Base-by-base conservation (phyloP, 306 rosid species). In the Pyrus betulifolia region DNA sequence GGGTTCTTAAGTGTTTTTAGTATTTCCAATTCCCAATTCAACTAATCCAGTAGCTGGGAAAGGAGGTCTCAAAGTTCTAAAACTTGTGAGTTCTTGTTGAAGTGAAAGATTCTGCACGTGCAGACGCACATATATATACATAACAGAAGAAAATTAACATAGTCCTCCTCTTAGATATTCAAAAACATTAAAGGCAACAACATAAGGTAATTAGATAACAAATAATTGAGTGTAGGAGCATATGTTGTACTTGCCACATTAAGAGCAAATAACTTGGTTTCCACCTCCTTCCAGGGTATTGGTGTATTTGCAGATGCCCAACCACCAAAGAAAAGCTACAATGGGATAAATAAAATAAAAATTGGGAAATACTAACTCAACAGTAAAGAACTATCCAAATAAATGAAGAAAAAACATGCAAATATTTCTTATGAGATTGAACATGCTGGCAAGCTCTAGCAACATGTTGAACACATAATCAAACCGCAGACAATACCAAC, bases 271-370 rank as follows among this genome's bases (percentile, higher is more conserved):
- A 94, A 88, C 81, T 94, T 94, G 90, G 96, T 89, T 86, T 94
- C 98, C 83, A 94, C 93, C 80, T 87, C 98, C 82, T 83, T 89
- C 98, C 98, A 94, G 65, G 90, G 91, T 76, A 94, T 89, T 75
- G 90, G 89, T 33, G 82, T 84, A 87, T 84, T 91, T 51, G 83
- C 85, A 76, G 90, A 84, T 78, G 88, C 84, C 91, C 94, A 90
- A 75, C 94, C 93, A 79, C 91, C 91, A 83, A 90, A 84, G 75
- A 89, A 83, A 52, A 94, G 87, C 98, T 94, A 87, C 88, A 85
- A 76, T 21, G 23, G 76, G 54, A 78, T 52, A 63, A 63, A 66
- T 63, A 28, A 76, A 72, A 70, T 18, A 22, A 40, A 60, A 76
- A 67, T 75, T 55, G 70, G 38, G 55, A 77, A 63, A 77, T 67